Percentiles rank a stretch among this genome's conserved stretches.
These are phyloP conservation scores for Babesia caballi DNA, from an alignment of 169 alveolate genomes.

Conservation along the genomic window DNA sequence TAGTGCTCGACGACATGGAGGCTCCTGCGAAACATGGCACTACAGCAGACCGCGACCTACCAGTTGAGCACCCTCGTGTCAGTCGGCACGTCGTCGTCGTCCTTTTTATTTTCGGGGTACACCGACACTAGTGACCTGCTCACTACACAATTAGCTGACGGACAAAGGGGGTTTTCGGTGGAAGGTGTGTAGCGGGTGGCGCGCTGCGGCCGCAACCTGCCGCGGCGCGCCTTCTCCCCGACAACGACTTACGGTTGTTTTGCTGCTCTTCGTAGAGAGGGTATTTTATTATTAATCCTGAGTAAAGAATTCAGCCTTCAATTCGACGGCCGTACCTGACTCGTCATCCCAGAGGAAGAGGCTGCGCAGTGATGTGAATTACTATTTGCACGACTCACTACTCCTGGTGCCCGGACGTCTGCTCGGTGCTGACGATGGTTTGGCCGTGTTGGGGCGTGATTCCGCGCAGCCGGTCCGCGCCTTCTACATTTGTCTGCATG, in stretches of 20 bases:
- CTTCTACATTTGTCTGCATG: background rate
- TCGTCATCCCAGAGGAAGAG: slow-evolving; percentile 63
- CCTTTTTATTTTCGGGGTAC: slow-evolving; percentile 33
- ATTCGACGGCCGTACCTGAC: slow-evolving; percentile 4
- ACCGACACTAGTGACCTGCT: slow-evolving; percentile 41
- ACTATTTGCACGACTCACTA: background rate
- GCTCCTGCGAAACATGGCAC: slow-evolving; percentile 41
- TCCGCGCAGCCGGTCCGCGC: background rate
- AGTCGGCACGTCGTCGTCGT: slow-evolving; percentile 53
- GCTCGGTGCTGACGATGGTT: background rate
- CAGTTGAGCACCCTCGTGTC: slow-evolving; percentile 46
- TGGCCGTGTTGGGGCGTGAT: background rate
- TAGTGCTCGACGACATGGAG: slow-evolving; percentile 53
- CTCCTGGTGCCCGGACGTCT: background rate
- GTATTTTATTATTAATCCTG: slow-evolving; percentile 47
- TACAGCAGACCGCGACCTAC: slow-evolving; percentile 24
- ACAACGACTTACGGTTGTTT: slow-evolving; percentile 27
- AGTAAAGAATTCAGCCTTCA: background rate
- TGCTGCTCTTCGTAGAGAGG: slow-evolving; percentile 56
- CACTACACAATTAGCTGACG: slow-evolving; percentile 1
- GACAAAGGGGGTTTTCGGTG: background rate
- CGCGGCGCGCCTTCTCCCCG: too few species aligned
- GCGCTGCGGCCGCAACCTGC: background rate
- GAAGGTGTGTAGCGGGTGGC: background rate
- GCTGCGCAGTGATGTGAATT: background rate